Conservation (phyloP, 176 grass and related monocot species). For the Oryza nivara region DNA sequence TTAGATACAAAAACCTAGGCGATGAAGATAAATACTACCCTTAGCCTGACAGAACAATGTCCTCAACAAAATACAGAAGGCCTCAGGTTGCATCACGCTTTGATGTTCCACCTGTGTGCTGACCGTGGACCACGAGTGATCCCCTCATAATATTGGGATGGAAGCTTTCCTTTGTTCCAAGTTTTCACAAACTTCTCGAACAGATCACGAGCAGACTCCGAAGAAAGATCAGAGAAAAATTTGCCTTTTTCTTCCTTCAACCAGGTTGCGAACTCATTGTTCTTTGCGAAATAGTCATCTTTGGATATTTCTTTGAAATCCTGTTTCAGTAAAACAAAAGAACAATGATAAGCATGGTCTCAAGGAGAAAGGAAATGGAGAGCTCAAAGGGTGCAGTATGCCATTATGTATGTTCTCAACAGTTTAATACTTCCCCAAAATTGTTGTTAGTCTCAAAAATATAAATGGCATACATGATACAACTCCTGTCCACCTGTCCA, state of each 20-base stretch:
- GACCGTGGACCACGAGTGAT: slow-evolving; percentile 71
- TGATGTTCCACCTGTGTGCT: slow-evolving; percentile 92
- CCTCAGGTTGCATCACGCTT: slow-evolving; percentile 46
- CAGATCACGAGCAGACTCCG: slow-evolving; percentile 69
- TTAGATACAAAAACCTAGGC: slow-evolving; percentile 38
- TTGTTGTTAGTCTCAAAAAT: background rate
- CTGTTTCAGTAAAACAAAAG: slow-evolving; percentile 36
- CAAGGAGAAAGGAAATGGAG: background rate
- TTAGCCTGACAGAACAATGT: background rate
- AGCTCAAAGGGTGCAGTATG: background rate
- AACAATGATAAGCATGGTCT: slow-evolving; percentile 6
- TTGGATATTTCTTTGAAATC: slow-evolving; percentile 82
- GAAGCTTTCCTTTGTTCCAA: slow-evolving; percentile 82
- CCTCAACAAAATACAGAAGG: slow-evolving; percentile 15
- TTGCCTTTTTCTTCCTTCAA: slow-evolving; percentile 82
- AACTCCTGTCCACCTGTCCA: background rate
- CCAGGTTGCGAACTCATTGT: slow-evolving; percentile 92
- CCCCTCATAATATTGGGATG: slow-evolving; percentile 70
- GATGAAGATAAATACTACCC: background rate
- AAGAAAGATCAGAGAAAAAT: slow-evolving; percentile 91
- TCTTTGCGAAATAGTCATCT: slow-evolving; percentile 94
- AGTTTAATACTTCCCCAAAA: background rate
- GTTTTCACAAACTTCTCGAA: slow-evolving; percentile 80
- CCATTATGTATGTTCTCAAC: slow-evolving; percentile 7
- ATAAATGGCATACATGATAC: slow-evolving; percentile 6